Conservation (phyloP, 495 filamentous ascomycete genomes). For the Daldinia decipiens region DNA sequence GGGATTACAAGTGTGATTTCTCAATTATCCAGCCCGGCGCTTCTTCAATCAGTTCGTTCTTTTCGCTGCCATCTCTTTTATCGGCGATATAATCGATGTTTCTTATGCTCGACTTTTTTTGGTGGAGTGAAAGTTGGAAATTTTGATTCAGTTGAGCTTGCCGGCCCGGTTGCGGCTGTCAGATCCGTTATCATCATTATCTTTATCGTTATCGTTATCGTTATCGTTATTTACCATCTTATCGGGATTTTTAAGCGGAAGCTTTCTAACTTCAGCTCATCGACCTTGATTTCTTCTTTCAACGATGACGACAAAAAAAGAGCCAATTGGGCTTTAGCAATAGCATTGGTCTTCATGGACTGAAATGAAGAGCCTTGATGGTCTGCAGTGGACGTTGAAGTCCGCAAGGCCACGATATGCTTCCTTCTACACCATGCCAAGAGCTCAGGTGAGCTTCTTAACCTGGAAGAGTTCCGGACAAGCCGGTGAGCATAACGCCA, state of each 20-base stretch:
- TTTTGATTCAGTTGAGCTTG: constrained; percentile 15
- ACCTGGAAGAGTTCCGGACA: constrained; percentile 9
- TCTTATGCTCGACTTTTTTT: constrained; percentile 27
- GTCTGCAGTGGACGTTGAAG: constrained; percentile 41
- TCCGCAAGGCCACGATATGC: constrained; percentile 43
- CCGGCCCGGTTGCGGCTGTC: constrained; percentile 27
- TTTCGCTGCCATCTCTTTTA: background rate
- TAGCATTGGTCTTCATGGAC: constrained; percentile 43
- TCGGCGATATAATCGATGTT: constrained; percentile 1
- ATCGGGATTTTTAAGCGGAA: constrained; percentile 6
- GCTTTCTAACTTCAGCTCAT: background rate
- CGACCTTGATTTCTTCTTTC: background rate
- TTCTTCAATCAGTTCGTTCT: constrained; percentile 6
- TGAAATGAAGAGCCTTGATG: constrained; percentile 50
- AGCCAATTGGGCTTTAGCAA: constrained; percentile 34
- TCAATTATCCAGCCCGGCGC: background rate
- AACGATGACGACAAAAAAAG: constrained; percentile 9
- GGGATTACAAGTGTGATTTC: background rate
- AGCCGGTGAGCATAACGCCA: background rate
- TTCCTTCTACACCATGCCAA: constrained; percentile 1
- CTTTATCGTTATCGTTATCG: constrained; percentile 24
- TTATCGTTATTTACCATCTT: constrained; percentile 24
- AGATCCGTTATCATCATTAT: constrained; percentile 10
- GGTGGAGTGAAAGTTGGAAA: constrained; percentile 24
- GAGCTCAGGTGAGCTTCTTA: constrained; percentile 22